Base-by-base conservation (phyloP, 2,329 filamentous ascomycete species). In the Cladosporium sphaerospermum region DNA sequence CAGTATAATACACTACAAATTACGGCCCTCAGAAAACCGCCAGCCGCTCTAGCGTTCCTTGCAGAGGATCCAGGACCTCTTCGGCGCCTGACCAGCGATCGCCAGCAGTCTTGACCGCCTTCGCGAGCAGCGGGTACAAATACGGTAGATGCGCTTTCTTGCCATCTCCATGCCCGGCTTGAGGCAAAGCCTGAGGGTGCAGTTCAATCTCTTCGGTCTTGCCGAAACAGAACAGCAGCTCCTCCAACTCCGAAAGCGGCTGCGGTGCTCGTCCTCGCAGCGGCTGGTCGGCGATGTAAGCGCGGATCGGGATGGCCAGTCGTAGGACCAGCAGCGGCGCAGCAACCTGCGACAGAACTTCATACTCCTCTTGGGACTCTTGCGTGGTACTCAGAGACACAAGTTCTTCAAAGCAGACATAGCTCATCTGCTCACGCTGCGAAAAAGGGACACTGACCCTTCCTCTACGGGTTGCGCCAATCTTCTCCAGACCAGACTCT, bases 261-360 rank as follows among this genome's bases (percentile, higher is more conserved):
- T 93, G 88, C 4, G 93, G 93, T 83, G 95, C 93, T 46, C 84
- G 80, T 0, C 93, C 91, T 11, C 93, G 80, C 16, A 99, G 75
- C 1, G 92, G 91, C 65, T 96, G 92, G 68, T 99, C 93, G 3
- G 90, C 88, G 43, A 95, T 84, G 66, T 95, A 97, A 1, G 85
- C 78, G 53, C 89, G 84, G n/a, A 97, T 72, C 0, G 88, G 84
- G 13, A 96, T 75, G 0, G 88, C 89, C 10, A 87, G 83, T 2
- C 93, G 84, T 2, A 96, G 75, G 42, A 97, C 85, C 2, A 97
- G 77, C 62, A 89, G 92, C 0, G 89, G 89, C 0, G 88, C 85
- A 0, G 85, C 82, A 3, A 86, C 86, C 64, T 83, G 80, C 0
- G 92, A 87, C 13, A 97, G 81, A n/a, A 67, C 71, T 39, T 78